These are phyloP conservation scores for Penium margaritaceum DNA, from an alignment of 139 green algal species.

Conservation along the genomic window DNA sequence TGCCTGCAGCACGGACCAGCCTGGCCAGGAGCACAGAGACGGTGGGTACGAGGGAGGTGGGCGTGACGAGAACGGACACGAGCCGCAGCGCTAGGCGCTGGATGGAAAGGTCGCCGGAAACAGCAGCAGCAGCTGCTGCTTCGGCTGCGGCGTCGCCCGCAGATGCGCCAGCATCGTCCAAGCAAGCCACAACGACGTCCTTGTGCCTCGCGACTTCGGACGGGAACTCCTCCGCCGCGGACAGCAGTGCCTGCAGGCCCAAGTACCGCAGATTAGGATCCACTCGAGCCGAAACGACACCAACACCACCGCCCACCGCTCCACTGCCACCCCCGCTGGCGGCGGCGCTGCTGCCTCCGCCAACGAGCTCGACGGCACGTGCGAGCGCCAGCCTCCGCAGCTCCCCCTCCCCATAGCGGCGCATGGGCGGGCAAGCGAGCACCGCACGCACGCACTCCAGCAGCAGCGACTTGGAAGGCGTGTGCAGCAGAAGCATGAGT, in stretches of 20 bases:
- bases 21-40: constrained; percentile 19
- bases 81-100: constrained; percentile 14
- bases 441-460: constrained; percentile 51
- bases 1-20: too few species aligned
- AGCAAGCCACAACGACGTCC: constrained; percentile 23
- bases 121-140: too few species aligned
- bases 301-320: constrained; percentile 14
- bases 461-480: constrained; percentile 50
- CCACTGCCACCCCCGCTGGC: constrained; percentile 28
- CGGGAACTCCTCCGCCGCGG: constrained; percentile 37
- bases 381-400: too few species aligned
- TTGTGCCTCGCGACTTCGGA: constrained; percentile 19
- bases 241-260: constrained; percentile 33
- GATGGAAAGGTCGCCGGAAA: constrained; percentile 28
- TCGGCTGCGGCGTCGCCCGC: too few species aligned
- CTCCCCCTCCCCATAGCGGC: too few species aligned
- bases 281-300: constrained; percentile 27
- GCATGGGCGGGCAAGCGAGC: too few species aligned
- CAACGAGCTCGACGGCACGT: background rate
- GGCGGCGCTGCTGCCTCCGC: background rate
- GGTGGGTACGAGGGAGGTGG: constrained; percentile 10
- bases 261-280: constrained; percentile 53
- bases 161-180: too few species aligned
- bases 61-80: constrained; percentile 22
- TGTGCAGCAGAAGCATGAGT: constrained; percentile 43